Evolutionary conservation across 129 eudicot species (phyloP), one percentile per base, ranked within the genome.

Genomic region (Lactuca saligna): DNA sequence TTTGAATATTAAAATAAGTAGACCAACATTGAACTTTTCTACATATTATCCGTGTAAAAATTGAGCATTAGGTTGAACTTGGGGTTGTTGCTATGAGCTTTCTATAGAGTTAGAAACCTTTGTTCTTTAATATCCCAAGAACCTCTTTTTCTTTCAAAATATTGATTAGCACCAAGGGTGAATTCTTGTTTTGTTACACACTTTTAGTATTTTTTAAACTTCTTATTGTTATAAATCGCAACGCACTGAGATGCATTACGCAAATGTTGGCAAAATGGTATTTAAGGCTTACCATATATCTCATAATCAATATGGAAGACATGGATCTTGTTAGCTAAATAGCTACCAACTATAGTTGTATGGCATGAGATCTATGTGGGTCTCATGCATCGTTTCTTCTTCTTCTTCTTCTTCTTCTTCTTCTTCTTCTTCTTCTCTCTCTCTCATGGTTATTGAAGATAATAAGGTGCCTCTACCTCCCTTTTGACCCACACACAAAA

Each of bases 21-120:
- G 13, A 42, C 49, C 49, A 9, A 42, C 41, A 3, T 57, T 25
- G 15, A 20, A 15, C 12, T 57, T 57, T 57, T 57, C 7, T 57
- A 59, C 35, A 32, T 59, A 59, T 59, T 31, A 59, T 59, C 7
- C 32, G 64, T 59, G 44, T 17, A 3, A 59, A 59, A 59, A 39
- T 59, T 12, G 42, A 59, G 25, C 39, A 13, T 32, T 31, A 31
- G 15, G 38, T 6, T 14, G 65, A 31, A 7, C 35, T 59, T 31
- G 34, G 42, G 63, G 13, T 58, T 25, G 17, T 33, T 37, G 64
- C 49, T 42, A 7, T 12, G 32, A 59, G 25, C 50, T n/a, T 50
- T 66, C 10, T 13, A 32, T 50, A 15, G 31, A 16, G 48, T 65
- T 15, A 49, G 13, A 14, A 20, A 41, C 54, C 54, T 16, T 11